phyloP scores from a whole-genome alignment of 305 asterid species.

The Rubia peregrina region DNA sequence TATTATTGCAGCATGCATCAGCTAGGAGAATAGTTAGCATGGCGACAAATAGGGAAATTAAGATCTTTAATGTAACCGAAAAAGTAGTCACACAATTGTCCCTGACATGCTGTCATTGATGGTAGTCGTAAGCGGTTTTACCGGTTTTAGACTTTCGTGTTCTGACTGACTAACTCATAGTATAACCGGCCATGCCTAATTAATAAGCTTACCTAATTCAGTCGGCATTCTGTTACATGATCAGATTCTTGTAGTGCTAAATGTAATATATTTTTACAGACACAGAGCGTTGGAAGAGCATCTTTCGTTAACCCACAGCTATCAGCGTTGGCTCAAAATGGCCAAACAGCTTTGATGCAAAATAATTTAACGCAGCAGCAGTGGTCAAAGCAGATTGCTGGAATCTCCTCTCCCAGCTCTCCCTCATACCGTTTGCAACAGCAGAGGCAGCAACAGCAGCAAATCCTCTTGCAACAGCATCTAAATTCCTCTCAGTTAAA shows the following conservation, averaged over 20 bases:
- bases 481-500: slow-evolving; percentile 54
- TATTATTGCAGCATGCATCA: not conserved
- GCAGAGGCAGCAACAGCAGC: slow-evolving; percentile 49
- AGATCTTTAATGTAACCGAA: not conserved
- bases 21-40: not conserved
- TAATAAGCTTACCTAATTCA: not conserved
- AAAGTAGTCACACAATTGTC: not conserved
- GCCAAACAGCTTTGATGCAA: slow-evolving; percentile 65
- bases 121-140: not conserved
- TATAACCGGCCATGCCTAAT: not conserved
- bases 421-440: slow-evolving; percentile 61
- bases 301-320: slow-evolving; percentile 66
- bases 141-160: not conserved
- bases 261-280: slow-evolving; percentile 39
- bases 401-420: slow-evolving; percentile 64
- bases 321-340: slow-evolving; percentile 77
- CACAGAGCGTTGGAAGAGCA: slow-evolving; percentile 58
- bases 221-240: not conserved
- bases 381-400: slow-evolving; percentile 80
- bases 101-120: not conserved
- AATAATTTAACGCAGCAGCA: slow-evolving; percentile 68
- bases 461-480: slow-evolving; percentile 51
- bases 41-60: not conserved
- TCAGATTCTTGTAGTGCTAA: slow-evolving; percentile 4
- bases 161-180: not conserved